Base-by-base conservation (phyloP, 208 protist genomes). In the Trypanosoma avium region DNA sequence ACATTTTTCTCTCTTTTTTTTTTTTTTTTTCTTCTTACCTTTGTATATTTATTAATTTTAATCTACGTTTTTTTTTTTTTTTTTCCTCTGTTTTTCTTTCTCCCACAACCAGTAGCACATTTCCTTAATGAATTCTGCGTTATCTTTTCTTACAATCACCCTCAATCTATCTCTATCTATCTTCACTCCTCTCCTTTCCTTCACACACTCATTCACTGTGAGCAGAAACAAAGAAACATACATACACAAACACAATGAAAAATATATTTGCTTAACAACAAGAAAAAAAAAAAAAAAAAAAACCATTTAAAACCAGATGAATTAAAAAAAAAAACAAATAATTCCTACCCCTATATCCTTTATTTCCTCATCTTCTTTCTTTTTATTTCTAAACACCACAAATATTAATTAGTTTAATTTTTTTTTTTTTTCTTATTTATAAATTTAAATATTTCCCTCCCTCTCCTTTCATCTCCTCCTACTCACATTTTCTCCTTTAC, bases 291-390 rank as follows among this genome's bases (percentile, higher is more conserved):
- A 30, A 30, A 33, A 33, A 48, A 48, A 48, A 48, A 48, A 48
- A 48, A 6, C 7, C 7, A n/a, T n/a, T n/a, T n/a, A n/a, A n/a
- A 43, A 15, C n/a, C n/a, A n/a, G n/a, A n/a, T n/a, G n/a, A n/a
- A n/a, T n/a, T n/a, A n/a, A n/a, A n/a, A n/a, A n/a, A 35, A 54
- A 54, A 54, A 9, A 42, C 12, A 38, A 57, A 33, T n/a, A 55
- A 29, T 32, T 19, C 12, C n/a, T n/a, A n/a, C n/a, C n/a, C n/a
- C n/a, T n/a, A n/a, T n/a, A n/a, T n/a, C 3, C 24, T 27, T 27
- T 54, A 3, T 7, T 54, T 27, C 12, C 48, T 54, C 48, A 30
- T 32, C 4, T 24, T 24, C 48, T 8, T 7, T 54, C 4, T n/a
- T 54, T 24, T 24, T 13, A 24, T 24, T 13, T 29, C 24, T 27